phyloP scores from a whole-genome alignment of 805 yeast species.

The Cyberlindnera saturnus region DNA sequence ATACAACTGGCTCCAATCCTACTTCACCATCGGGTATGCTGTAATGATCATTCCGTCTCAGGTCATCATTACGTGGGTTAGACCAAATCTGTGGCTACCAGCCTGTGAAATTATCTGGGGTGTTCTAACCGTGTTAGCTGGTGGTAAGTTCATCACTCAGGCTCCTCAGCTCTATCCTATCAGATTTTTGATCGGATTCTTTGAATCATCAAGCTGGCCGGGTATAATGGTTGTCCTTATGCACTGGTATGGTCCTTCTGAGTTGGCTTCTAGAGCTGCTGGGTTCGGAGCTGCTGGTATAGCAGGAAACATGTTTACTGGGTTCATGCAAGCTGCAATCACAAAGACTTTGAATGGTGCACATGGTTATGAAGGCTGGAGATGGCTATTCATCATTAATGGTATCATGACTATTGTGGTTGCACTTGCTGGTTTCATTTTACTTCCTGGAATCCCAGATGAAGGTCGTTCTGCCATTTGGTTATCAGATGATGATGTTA shows the following conservation, averaged over 20 bases:
- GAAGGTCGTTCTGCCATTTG: conserved; percentile 27
- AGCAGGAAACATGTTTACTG: conserved; percentile 46
- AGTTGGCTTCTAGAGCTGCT: conserved; percentile 43
- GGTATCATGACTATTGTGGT: conserved; percentile 51
- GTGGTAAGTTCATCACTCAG: conserved; percentile 55
- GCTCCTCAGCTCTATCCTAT: conserved; percentile 44
- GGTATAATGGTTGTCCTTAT: conserved; percentile 48
- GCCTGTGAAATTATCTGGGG: conserved; percentile 39
- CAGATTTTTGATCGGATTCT: conserved; percentile 49
- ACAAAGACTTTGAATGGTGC: conserved; percentile 30
- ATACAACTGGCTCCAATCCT: conserved; percentile 43
- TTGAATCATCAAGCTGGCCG: conserved; percentile 49
- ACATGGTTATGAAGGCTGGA: conserved; percentile 49
- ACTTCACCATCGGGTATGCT: conserved; percentile 45
- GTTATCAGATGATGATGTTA: conserved; percentile 1
- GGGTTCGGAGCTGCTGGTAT: conserved; percentile 48
- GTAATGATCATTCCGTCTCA: conserved; percentile 46
- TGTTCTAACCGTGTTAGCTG: conserved; percentile 39
- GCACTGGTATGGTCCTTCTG: conserved; percentile 41
- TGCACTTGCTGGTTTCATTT: conserved; percentile 45
- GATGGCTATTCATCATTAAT: conserved; percentile 59
- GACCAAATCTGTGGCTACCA: conserved; percentile 31
- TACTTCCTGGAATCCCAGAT: conserved; percentile 39
- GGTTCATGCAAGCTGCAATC: conserved; percentile 47
- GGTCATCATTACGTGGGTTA: conserved; percentile 1